Percentiles rank a stretch among this genome's conserved stretches.
phyloP scores from a whole-genome alignment of 139 green algal genomes.

The Klebsormidium nitens region DNA sequence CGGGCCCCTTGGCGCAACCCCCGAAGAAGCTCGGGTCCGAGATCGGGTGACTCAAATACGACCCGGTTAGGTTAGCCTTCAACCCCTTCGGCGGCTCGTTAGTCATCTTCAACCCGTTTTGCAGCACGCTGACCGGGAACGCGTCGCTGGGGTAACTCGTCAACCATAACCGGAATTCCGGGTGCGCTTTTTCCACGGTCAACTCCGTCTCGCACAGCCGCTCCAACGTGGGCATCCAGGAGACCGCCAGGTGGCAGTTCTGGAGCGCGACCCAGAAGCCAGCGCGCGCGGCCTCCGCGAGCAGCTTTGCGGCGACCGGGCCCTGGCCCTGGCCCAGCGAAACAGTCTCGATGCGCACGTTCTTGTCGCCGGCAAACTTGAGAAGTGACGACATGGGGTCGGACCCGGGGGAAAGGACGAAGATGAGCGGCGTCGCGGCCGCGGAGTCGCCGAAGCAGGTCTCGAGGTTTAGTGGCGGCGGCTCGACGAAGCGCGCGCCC shows the following conservation, averaged over 20 bases:
- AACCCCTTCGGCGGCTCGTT: constrained; percentile 70
- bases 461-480: constrained; percentile 67
- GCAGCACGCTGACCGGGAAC: constrained; percentile 69
- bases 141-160: constrained; percentile 60
- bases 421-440: constrained; percentile 61
- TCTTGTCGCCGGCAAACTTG: constrained; percentile 64
- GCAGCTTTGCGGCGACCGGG: constrained; percentile 60
- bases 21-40: constrained; percentile 59
- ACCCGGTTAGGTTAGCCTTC: constrained; percentile 57
- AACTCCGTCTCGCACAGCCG: constrained; percentile 55
- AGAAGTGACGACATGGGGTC: constrained; percentile 64
- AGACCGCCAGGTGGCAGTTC: constrained; percentile 75
- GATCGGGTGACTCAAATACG: constrained; percentile 62
- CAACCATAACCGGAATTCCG: constrained; percentile 67
- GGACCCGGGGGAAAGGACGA: constrained; percentile 65
- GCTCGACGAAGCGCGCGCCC: constrained; percentile 67
- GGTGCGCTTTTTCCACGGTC: constrained; percentile 10
- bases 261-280: constrained; percentile 74
- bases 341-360: constrained; percentile 57
- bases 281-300: constrained; percentile 50
- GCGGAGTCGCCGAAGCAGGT: constrained; percentile 63
- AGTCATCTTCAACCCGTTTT: constrained; percentile 73
- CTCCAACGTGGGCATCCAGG: constrained; percentile 66
- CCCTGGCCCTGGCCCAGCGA: constrained; percentile 72
- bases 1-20: constrained; percentile 51